Conservation (phyloP, 148 eudicot species). For the Chenopodium album region DNA sequence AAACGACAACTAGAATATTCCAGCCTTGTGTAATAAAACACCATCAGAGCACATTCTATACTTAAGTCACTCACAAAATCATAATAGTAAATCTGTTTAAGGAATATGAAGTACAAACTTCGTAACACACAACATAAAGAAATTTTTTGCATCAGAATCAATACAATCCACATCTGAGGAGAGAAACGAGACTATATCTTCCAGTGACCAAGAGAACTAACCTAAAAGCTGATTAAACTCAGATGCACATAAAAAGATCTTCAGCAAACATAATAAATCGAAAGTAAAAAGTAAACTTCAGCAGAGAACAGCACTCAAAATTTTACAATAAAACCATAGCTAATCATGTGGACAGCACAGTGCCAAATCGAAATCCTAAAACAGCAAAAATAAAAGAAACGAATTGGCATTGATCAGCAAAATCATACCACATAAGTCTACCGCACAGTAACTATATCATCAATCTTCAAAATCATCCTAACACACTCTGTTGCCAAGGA, state of each 20-base stretch:
- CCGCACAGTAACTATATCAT: constrained; percentile 84
- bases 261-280: constrained; percentile 1
- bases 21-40: too few relatives aligned
- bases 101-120: too few relatives aligned
- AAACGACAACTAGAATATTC: too few relatives aligned
- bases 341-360: background rate
- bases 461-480: constrained; percentile 94
- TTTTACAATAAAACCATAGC: constrained; percentile 4
- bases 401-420: background rate
- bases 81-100: too few relatives aligned
- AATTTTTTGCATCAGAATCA: background rate
- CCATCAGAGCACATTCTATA: too few relatives aligned
- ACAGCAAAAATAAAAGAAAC: background rate
- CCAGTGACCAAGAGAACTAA: background rate
- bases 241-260: background rate
- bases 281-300: background rate
- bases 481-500: constrained; percentile 77
- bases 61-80: too few relatives aligned
- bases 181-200: background rate
- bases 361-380: constrained; percentile 15
- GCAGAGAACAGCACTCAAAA: constrained; percentile 9
- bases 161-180: background rate
- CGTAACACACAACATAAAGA: too few relatives aligned
- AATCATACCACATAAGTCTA: background rate
- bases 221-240: background rate